Base-by-base conservation (phyloP, 225 moss, liverwort and hornwort species). In the Polytrichum formosum region DNA sequence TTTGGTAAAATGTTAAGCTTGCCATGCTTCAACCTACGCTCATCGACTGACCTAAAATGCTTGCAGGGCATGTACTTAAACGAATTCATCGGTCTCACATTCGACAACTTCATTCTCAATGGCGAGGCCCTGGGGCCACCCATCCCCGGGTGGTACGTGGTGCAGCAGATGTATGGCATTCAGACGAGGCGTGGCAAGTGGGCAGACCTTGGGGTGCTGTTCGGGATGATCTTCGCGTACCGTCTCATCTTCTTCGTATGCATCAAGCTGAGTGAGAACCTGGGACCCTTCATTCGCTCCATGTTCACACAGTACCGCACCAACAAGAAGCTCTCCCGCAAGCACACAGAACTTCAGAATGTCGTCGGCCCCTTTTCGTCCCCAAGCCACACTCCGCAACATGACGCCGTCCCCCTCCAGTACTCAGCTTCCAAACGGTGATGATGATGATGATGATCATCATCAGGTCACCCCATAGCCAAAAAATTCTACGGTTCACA, bases 21-120 rank as follows among this genome's bases (percentile, higher is more conserved):
- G 46, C 46, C 13, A 4, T 16, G 2, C 46, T 3, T 46, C 13
- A 16, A 13, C 46, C 46, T 46, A 46, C 46, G 46, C 13, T 46
- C 16, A 13, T 46, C 13, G 46, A 46, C 46, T 6, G 20, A 26
- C 46, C 46, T 46, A 46, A 46, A 46, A 13, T 46, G 46, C 46
- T 46, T 46, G n/a, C 88, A 95, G 95, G 95, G 95, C 26, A 81
- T 93, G 77, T 91, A 81, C 5, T 21, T 83, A 8, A 95, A 95
- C 61, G 95, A 95, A 65, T 95, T 95, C 66, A 5, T 28, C 0
- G 95, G 94, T 6, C 81, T 95, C 3, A 76, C 72, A 5, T 95
- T 95, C 10, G 81, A 82, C 0, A 86, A 82, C 61, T 89, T 71
- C 27, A 59, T 88, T 5, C 63, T 80, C 76, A 64, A 90, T 22